Base-by-base conservation (phyloP, 2,329 filamentous ascomycete species). In the Ascochyta clinopodiicola region DNA sequence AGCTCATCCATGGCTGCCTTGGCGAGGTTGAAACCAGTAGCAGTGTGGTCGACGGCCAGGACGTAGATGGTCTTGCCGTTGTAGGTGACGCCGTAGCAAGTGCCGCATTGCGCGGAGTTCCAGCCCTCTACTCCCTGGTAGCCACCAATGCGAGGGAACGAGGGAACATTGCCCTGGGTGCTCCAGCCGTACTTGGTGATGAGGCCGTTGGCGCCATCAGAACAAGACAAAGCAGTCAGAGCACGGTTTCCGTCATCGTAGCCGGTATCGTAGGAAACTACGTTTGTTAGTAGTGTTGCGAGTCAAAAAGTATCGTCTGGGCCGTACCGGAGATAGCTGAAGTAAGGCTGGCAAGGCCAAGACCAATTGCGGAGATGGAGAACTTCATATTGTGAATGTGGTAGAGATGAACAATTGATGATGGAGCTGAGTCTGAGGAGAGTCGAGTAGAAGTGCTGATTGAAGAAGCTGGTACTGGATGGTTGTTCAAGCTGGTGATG, bases 251-350 rank as follows among this genome's bases (percentile, higher is more conserved):
- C 72, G 60, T 88, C 78, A 70, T 93, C 90, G 78, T 91, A 95
- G 70, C 82, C 86, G 19, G 78, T 77, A 77, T 93, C 90, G 76
- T 88, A 94, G 61, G 87, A 88, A 68, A 92, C 88, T 73, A 46
- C 31, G 9, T 37, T 19, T 19, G 42, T 66, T 46, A 63, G 52
- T n/a, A 48, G 7, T 15, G 1, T 25, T 6, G 6, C 6, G 15
- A 6, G 22, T 31, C 6, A 19, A 13, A 32, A 32, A 12, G 6
- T 13, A 6, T 10, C 12, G 7, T 12, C n/a, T 44, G 45, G 2
- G 1, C 44, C 60, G 40, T 48, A 71, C 70, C 70, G 43, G 70
- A 66, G 62, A 73, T 72, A 51, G 72, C 72, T n/a, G 67, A 70
- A 32, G 70, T 55, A 32, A 74, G 59, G 56, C 64, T 68, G 46